Conservation (phyloP, 495 filamentous ascomycete genomes). For the Hypoxylon cercidicola region DNA sequence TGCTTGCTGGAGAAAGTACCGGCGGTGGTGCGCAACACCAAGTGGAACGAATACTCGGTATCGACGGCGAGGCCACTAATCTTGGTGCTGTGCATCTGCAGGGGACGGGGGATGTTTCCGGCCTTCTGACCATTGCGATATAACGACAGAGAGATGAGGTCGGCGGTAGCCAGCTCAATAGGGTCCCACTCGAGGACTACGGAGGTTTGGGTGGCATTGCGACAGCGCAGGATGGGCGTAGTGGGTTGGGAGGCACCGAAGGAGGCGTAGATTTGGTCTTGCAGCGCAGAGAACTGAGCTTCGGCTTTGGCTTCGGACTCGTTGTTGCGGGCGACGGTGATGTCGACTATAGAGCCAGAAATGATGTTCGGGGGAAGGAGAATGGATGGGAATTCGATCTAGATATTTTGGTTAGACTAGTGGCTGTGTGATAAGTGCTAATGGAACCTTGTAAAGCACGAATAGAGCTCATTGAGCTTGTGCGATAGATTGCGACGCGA, state of each 20-base stretch:
- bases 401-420: constrained; percentile 26
- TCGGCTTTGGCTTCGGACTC: constrained; percentile 77
- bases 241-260: constrained; percentile 86
- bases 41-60: constrained; percentile 93
- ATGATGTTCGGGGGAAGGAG: constrained; percentile 94
- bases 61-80: constrained; percentile 96
- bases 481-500: constrained; percentile 36
- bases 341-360: constrained; percentile 96
- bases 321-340: constrained; percentile 90
- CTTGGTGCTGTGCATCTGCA: constrained; percentile 90
- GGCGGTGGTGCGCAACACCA: constrained; percentile 90
- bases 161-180: constrained; percentile 90
- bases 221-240: constrained; percentile 83
- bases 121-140: constrained; percentile 97
- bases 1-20: constrained; percentile 86
- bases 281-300: constrained; percentile 79
- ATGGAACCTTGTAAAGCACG: constrained; percentile 6
- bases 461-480: constrained; percentile 10
- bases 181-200: constrained; percentile 98
- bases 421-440: not conserved
- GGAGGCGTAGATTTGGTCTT: constrained; percentile 84
- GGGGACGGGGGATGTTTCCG: constrained; percentile 87
- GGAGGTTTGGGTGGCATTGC: constrained; percentile 96
- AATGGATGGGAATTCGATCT: constrained; percentile 99
- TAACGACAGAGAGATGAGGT: constrained; percentile 84